phyloP scores from a whole-genome alignment of 192 early-diverging fungal species.

The Coemansia sp. region DNA sequence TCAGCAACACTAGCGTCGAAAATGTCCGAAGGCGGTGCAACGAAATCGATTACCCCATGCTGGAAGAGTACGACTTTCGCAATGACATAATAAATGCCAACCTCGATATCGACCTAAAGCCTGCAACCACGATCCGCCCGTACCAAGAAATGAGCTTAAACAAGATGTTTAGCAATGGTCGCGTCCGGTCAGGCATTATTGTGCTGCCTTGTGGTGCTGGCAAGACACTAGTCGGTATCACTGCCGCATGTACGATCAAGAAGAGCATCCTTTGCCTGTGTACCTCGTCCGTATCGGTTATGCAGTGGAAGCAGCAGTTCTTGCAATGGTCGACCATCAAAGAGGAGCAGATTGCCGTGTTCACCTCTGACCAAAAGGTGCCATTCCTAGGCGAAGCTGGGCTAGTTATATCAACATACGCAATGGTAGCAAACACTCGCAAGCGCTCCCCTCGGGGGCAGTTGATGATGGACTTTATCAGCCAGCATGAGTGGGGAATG shows the following conservation, averaged over 20 bases:
- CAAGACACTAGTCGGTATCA: constrained; percentile 97
- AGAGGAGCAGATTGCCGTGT: constrained; percentile 89
- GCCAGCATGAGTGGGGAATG: constrained; percentile 94
- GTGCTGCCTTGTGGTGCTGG: constrained; percentile 98
- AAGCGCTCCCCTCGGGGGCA: constrained; percentile 91
- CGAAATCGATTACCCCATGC: constrained; percentile 88
- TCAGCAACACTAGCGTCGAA: constrained; percentile 67
- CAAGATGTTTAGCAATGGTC: constrained; percentile 98
- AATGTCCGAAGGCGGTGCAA: constrained; percentile 84
- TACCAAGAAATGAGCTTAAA: constrained; percentile 93
- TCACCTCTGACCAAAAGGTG: constrained; percentile 92
- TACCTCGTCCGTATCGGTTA: constrained; percentile 90
- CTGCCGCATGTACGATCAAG: constrained; percentile 95
- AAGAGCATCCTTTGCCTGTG: constrained; percentile 94
- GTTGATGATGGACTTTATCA: constrained; percentile 95
- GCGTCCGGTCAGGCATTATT: constrained; percentile 93
- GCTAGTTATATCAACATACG: constrained; percentile 95
- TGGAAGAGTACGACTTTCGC: constrained; percentile 98
- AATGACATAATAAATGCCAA: constrained; percentile 67
- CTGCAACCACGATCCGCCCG: constrained; percentile 87
- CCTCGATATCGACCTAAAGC: constrained; percentile 84
- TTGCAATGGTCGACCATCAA: constrained; percentile 91
- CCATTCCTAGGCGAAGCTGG: constrained; percentile 85
- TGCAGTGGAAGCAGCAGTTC: constrained; percentile 99
- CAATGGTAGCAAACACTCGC: constrained; percentile 92